Evolutionary conservation across 1,139 yeast genomes (phyloP).

Genomic region (Yamadazyma kanchanaburiensis): DNA sequence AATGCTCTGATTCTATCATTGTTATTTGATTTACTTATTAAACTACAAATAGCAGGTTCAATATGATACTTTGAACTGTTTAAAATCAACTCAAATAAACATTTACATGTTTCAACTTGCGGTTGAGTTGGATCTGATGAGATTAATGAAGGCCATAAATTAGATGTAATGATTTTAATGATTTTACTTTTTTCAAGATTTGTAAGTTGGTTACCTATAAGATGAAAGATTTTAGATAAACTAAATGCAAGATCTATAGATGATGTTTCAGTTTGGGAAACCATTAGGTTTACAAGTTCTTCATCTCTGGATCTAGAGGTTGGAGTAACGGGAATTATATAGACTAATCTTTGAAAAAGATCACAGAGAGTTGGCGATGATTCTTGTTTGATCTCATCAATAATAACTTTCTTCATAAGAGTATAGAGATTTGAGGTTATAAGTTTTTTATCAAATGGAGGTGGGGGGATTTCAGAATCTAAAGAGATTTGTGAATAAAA

Average conservation of each 20-base stretch:
- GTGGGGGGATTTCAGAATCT: conserved; percentile 16
- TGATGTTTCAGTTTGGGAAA: conserved; percentile 12
- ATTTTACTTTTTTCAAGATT: conserved; percentile 24
- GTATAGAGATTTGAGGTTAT: conserved; percentile 40
- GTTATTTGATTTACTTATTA: conserved; percentile 38
- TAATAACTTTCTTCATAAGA: conserved; percentile 29
- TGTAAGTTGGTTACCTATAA: conserved; percentile 23
- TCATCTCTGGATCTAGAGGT: conserved; percentile 10
- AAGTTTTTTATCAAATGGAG: conserved; percentile 45
- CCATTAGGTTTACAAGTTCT: conserved; percentile 29
- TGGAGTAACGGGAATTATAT: conserved; percentile 18
- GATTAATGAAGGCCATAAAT: conserved; percentile 47
- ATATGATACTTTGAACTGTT: conserved; percentile 39
- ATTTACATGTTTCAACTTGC: conserved; percentile 63
- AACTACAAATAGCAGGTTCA: conserved; percentile 57
- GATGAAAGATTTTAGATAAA: conserved; percentile 40
- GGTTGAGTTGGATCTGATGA: conserved; percentile 42
- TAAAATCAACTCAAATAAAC: conserved; percentile 42
- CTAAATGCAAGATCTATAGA: conserved; percentile 38
- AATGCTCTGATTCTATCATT: conserved; percentile 45
- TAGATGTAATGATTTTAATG: conserved; percentile 24
- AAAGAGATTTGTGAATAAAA: conserved; percentile 1
- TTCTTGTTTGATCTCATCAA: conserved; percentile 18
- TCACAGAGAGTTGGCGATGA: conserved; percentile 29
- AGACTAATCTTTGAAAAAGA: conserved; percentile 38